Percentiles rank a stretch among this genome's conserved stretches.
These are phyloP conservation scores for Cystofilobasidium ferigula DNA, from an alignment of 768 basidiomycete genomes.

Conservation along the genomic window DNA sequence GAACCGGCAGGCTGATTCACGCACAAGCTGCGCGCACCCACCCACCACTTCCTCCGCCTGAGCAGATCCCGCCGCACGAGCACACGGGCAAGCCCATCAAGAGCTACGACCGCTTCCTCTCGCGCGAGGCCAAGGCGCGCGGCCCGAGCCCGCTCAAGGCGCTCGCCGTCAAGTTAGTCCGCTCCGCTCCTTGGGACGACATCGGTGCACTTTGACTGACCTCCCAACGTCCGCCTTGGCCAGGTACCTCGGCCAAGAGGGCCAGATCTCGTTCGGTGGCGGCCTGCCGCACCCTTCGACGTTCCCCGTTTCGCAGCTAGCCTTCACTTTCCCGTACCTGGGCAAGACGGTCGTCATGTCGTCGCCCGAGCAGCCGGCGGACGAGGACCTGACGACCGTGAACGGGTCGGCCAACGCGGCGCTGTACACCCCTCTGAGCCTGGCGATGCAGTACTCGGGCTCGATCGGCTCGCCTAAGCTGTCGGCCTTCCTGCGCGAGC, in stretches of 20 bases:
- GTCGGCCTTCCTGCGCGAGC: conserved; percentile 16
- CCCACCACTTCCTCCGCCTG: too few relatives aligned
- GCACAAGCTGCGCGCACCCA: too few relatives aligned
- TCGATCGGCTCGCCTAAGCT: conserved; percentile 1
- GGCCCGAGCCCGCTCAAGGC: conserved; percentile 19
- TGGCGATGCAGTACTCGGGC: conserved; percentile 17
- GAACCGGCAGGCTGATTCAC: too few relatives aligned
- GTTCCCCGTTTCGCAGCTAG: conserved; percentile 19
- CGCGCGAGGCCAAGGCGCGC: neutral
- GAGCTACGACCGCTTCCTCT: conserved; percentile 4
- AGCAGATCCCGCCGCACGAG: neutral
- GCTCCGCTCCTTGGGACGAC: too few relatives aligned
- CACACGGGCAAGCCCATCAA: neutral
- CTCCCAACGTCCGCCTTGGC: neutral
- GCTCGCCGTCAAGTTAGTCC: conserved; percentile 20
- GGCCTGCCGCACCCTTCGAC: conserved; percentile 7
- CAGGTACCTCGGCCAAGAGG: conserved; percentile 19
- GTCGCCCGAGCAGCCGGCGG: neutral
- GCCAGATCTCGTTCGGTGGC: conserved; percentile 21
- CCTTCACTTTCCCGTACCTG: conserved; percentile 19
- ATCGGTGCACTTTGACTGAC: neutral
- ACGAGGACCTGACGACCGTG: neutral
- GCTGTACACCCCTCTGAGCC: neutral
- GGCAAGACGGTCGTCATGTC: conserved; percentile 12
- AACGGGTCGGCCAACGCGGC: neutral